Evolutionary conservation across 2,329 filamentous ascomycete species (phyloP).

Genomic region (Xylaria arbuscula): DNA sequence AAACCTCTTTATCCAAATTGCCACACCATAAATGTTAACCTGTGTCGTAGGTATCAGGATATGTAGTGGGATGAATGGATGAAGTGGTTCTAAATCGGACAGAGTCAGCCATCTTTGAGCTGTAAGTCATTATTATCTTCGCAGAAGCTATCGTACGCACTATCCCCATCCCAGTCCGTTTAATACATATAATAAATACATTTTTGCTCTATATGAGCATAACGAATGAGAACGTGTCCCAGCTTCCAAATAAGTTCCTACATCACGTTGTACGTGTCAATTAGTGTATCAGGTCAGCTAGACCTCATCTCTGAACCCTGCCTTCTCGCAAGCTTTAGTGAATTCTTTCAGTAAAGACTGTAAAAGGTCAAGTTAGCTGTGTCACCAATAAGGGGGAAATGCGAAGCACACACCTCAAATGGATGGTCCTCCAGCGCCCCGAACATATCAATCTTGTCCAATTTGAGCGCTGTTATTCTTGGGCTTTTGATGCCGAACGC

Average conservation of each 20-base stretch:
- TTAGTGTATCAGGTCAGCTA: constrained; percentile 8
- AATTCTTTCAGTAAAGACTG: constrained; percentile 48
- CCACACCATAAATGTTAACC: constrained; percentile 14
- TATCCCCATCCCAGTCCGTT: neutral
- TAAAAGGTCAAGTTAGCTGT: constrained; percentile 20
- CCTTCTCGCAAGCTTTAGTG: constrained; percentile 45
- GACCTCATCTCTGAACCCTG: constrained; percentile 15
- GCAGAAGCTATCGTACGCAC: neutral
- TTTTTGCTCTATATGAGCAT: neutral
- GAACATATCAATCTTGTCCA: constrained; percentile 60
- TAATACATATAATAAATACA: neutral
- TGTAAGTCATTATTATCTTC: neutral
- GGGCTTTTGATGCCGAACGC: constrained; percentile 73
- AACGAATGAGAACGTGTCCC: neutral
- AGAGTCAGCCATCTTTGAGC: neutral
- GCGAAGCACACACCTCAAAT: constrained; percentile 59
- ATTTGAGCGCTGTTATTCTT: constrained; percentile 59
- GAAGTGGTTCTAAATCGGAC: neutral
- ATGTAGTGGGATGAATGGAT: neutral
- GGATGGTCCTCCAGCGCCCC: constrained; percentile 65
- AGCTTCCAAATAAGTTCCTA: neutral
- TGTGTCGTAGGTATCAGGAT: neutral
- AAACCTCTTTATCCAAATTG: constrained; percentile 34
- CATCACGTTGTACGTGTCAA: neutral
- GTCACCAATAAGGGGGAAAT: neutral